phyloP scores from a whole-genome alignment of 169 alveolate species.

The Plasmodium gallinaceum region DNA sequence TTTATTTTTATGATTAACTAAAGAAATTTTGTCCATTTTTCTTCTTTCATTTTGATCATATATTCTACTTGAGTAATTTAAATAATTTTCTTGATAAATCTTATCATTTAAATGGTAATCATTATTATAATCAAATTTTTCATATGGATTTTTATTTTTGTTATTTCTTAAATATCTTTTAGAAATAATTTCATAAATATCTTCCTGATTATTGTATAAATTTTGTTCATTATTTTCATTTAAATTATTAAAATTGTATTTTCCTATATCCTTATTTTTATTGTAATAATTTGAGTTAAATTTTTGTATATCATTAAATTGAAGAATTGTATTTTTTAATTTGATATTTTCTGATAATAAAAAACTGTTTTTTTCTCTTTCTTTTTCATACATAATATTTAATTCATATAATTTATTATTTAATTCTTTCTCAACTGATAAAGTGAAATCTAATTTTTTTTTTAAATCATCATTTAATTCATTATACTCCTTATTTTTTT shows the following conservation, averaged over 20 bases:
- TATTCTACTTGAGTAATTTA: background rate
- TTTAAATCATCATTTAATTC: conserved; percentile 37
- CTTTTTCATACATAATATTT: conserved; percentile 34
- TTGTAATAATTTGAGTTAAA: no score
- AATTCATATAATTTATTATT: conserved; percentile 22
- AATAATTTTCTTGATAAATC: no score
- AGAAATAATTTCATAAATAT: background rate
- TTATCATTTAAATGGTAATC: no score
- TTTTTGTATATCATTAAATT: background rate
- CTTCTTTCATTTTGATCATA: background rate
- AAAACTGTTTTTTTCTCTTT: conserved; percentile 51
- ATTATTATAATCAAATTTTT: background rate
- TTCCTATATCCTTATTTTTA: no score
- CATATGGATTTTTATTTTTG: background rate
- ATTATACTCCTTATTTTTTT: conserved; percentile 19
- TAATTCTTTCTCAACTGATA: conserved; percentile 19
- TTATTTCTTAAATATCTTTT: background rate
- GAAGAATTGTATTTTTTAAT: conserved; percentile 27
- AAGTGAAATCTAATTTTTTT: conserved; percentile 24
- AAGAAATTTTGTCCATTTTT: background rate
- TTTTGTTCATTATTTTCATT: background rate
- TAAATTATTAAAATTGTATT: background rate
- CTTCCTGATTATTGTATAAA: background rate
- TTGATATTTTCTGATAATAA: conserved; percentile 43
- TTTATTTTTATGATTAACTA: background rate